phyloP scores from a whole-genome alignment of 495 filamentous ascomycete genomes.

The Aspergillus steynii region DNA sequence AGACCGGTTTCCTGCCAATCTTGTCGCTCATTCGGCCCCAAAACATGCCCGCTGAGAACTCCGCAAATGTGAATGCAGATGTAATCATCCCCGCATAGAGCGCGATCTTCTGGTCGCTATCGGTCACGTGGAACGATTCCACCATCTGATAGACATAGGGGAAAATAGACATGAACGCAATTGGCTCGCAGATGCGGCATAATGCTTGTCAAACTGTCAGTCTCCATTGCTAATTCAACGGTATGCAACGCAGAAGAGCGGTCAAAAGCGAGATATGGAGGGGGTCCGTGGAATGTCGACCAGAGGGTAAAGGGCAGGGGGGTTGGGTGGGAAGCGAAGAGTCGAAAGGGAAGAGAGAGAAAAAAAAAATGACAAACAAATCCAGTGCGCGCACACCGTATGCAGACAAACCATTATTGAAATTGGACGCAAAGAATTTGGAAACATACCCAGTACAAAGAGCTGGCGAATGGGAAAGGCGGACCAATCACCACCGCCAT shows the following conservation, averaged over 20 bases:
- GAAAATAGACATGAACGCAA: conserved; percentile 99
- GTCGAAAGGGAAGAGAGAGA: neutral
- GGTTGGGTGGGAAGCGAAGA: neutral
- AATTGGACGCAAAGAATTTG: conserved; percentile 13
- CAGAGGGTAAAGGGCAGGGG: neutral
- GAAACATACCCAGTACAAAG: conserved; percentile 65
- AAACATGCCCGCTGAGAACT: conserved; percentile 84
- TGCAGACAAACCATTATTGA: neutral
- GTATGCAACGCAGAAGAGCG: conserved; percentile 24
- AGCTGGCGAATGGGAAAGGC: conserved; percentile 62
- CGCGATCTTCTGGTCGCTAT: conserved; percentile 76
- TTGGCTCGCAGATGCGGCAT: conserved; percentile 95
- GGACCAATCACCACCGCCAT: conserved; percentile 36
- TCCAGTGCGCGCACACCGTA: neutral
- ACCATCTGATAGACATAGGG: conserved; percentile 99
- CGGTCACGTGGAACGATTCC: conserved; percentile 79
- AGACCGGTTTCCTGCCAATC: conserved; percentile 88
- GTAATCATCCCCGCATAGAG: conserved; percentile 96
- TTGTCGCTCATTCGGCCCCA: conserved; percentile 94
- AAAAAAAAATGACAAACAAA: neutral
- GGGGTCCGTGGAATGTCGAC: neutral
- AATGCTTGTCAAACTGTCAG: conserved; percentile 63
- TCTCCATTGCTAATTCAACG: conserved; percentile 14
- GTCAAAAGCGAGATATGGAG: conserved; percentile 1
- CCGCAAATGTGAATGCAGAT: conserved; percentile 92